Evolutionary conservation across 169 alveolate species (phyloP).

Genomic region (Eimeria necatrix): DNA sequence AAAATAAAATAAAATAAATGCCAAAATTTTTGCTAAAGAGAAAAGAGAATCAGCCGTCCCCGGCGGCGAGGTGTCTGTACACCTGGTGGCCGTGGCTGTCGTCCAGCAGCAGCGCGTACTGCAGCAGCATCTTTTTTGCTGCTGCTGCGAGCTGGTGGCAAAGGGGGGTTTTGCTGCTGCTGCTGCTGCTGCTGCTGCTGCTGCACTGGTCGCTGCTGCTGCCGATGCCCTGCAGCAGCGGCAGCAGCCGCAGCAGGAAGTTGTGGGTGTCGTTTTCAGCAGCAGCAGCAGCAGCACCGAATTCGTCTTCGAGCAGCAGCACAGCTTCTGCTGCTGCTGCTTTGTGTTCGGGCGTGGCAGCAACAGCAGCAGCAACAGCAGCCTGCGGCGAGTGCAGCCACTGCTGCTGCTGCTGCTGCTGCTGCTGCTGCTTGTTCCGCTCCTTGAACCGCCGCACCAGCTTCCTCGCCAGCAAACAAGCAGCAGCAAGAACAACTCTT

Average conservation of each 20-base stretch:
- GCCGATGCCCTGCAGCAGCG: slow-evolving; percentile 57
- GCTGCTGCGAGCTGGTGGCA: slow-evolving; percentile 62
- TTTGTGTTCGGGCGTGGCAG: slow-evolving; percentile 45
- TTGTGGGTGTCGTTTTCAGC: slow-evolving; percentile 18
- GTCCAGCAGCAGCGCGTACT: slow-evolving; percentile 56
- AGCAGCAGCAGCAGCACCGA: slow-evolving; percentile 24
- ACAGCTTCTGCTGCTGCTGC: slow-evolving; percentile 62
- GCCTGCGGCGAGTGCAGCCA: not conserved
- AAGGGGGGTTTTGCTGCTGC: slow-evolving; percentile 18
- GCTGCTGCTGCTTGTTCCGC: slow-evolving; percentile 42
- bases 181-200: slow-evolving; percentile 33
- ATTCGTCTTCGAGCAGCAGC: slow-evolving; percentile 56
- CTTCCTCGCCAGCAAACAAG: slow-evolving; percentile 58
- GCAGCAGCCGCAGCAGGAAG: slow-evolving; percentile 27
- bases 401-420: slow-evolving; percentile 64
- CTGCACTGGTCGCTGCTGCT: slow-evolving; percentile 64
- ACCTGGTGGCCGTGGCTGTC: slow-evolving; percentile 58
- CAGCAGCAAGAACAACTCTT: slow-evolving; percentile 5
- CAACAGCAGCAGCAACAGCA: slow-evolving; percentile 2
- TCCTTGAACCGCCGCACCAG: slow-evolving; percentile 47
- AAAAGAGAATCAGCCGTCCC: not conserved
- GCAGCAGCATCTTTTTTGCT: slow-evolving; percentile 67
- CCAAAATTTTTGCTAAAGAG: not conserved
- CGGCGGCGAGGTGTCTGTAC: slow-evolving; percentile 61
- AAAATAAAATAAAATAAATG: too few relatives aligned